A percentile compares a stretch with the other conserved stretches of the same genome.
Evolutionary conservation across 306 rosid genomes (phyloP).

Genomic region (Amphicarpaea edgeworthii): DNA sequence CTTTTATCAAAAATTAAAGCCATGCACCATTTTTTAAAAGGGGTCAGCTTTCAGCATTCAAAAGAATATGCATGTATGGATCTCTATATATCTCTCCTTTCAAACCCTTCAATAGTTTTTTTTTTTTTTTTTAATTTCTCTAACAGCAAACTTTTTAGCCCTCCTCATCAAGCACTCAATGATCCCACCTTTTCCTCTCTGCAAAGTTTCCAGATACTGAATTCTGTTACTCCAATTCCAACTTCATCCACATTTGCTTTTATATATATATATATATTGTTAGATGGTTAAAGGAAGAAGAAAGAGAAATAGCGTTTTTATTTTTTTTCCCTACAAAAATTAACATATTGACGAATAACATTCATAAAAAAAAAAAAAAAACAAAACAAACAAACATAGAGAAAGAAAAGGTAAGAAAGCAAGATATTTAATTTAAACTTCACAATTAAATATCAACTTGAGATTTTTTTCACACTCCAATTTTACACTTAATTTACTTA

Average conservation of each 20-base stretch:
- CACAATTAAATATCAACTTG: neutral
- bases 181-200: constrained; percentile 63
- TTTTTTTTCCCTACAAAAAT: no score
- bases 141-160: constrained; percentile 61
- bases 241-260: constrained; percentile 39
- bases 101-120: constrained; percentile 48
- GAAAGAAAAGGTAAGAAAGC: neutral
- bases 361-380: no score
- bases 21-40: constrained; percentile 63
- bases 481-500: constrained; percentile 3
- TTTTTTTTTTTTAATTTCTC: no score
- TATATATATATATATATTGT: no score
- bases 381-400: no score
- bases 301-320: no score
- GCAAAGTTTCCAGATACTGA: constrained; percentile 63
- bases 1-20: constrained; percentile 60
- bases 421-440: constrained; percentile 8
- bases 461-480: constrained; percentile 4
- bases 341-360: no score
- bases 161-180: constrained; percentile 61
- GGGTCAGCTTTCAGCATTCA: constrained; percentile 69
- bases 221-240: constrained; percentile 48
- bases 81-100: constrained; percentile 44
- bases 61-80: constrained; percentile 90
- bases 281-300: no score